These are phyloP conservation scores for Candida maesae DNA, from an alignment of 805 yeast genomes.

Conservation along the genomic window DNA sequence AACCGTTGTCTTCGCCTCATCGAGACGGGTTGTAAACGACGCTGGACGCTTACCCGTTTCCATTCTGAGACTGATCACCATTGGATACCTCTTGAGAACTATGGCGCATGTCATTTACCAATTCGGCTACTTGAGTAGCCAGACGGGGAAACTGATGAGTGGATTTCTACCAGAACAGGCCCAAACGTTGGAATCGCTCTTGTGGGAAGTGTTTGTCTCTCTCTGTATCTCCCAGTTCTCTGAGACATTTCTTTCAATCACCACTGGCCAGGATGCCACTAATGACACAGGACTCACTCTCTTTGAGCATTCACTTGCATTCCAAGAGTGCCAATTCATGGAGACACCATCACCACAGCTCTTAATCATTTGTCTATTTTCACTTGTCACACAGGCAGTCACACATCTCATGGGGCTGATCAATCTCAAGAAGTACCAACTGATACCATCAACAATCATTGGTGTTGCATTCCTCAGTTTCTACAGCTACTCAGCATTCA, in stretches of 20 bases:
- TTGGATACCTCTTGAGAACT: slow-evolving; percentile 27
- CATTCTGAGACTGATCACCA: slow-evolving; percentile 37
- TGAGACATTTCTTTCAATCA: slow-evolving; percentile 61
- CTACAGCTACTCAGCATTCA: slow-evolving; percentile 37
- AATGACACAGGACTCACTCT: slow-evolving; percentile 67
- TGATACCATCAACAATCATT: slow-evolving; percentile 59
- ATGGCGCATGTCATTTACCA: slow-evolving; percentile 22
- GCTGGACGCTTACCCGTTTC: slow-evolving; percentile 26
- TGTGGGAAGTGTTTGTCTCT: slow-evolving; percentile 57
- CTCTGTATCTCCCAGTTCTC: slow-evolving; percentile 59
- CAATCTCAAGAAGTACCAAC: slow-evolving; percentile 48
- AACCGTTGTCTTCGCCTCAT: slow-evolving; percentile 53
- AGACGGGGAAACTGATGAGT: slow-evolving; percentile 3
- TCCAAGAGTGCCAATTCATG: slow-evolving; percentile 61
- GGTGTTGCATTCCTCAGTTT: slow-evolving; percentile 51
- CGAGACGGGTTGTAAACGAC: slow-evolving; percentile 35
- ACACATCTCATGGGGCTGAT: slow-evolving; percentile 62
- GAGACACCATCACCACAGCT: slow-evolving; percentile 51
- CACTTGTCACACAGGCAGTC: slow-evolving; percentile 53
- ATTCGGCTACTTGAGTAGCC: slow-evolving; percentile 2
- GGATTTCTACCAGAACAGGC: slow-evolving; percentile 1
- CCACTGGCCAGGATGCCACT: slow-evolving; percentile 52
- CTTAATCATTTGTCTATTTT: slow-evolving; percentile 48
- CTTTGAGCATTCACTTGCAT: slow-evolving; percentile 72
- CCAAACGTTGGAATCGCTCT: slow-evolving; percentile 36